Conservation (phyloP, 2,329 filamentous ascomycete species). For the Exophiala lecanii-corni region DNA sequence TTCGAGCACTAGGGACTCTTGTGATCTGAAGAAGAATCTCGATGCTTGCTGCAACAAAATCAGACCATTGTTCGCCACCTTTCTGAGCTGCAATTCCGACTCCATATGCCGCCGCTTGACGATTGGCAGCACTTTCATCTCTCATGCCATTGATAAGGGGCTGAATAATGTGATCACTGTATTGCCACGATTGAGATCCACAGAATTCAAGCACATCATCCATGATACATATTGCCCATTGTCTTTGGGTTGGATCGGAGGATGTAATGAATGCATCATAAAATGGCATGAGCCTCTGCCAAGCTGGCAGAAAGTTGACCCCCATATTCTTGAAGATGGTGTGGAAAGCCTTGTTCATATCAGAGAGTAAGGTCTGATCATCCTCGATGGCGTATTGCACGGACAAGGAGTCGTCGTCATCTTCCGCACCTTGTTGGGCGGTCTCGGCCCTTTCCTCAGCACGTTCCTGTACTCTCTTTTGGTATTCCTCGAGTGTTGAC, state of each 20-base stretch:
- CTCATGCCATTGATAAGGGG: slow-evolving; percentile 82
- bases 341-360: slow-evolving; percentile 99
- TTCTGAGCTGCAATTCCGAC: slow-evolving; percentile 93
- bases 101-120: slow-evolving; percentile 93
- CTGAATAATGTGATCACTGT: slow-evolving; percentile 78
- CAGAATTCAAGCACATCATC: slow-evolving; percentile 98
- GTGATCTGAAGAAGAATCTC: slow-evolving; percentile 81
- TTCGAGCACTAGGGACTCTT: slow-evolving; percentile 73
- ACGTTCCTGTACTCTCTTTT: slow-evolving; percentile 75
- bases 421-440: slow-evolving; percentile 84
- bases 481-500: slow-evolving; percentile 87
- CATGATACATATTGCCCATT: slow-evolving; percentile 99
- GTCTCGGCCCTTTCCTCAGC: slow-evolving; percentile 78
- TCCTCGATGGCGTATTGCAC: slow-evolving; percentile 89
- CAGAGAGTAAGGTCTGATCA: slow-evolving; percentile 89
- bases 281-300: slow-evolving; percentile 78
- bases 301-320: slow-evolving; percentile 74
- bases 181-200: slow-evolving; percentile 79
- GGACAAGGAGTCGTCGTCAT: slow-evolving; percentile 84
- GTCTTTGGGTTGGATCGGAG: slow-evolving; percentile 79
- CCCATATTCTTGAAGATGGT: slow-evolving; percentile 98
- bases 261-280: slow-evolving; percentile 76
- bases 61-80: slow-evolving; percentile 79
- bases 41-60: slow-evolving; percentile 76
- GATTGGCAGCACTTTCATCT: slow-evolving; percentile 81